Percentiles rank a stretch among this genome's conserved stretches.
Evolutionary conservation across 2,329 filamentous ascomycete species (phyloP).

Genomic region (Chaetomiaceae sp.): DNA sequence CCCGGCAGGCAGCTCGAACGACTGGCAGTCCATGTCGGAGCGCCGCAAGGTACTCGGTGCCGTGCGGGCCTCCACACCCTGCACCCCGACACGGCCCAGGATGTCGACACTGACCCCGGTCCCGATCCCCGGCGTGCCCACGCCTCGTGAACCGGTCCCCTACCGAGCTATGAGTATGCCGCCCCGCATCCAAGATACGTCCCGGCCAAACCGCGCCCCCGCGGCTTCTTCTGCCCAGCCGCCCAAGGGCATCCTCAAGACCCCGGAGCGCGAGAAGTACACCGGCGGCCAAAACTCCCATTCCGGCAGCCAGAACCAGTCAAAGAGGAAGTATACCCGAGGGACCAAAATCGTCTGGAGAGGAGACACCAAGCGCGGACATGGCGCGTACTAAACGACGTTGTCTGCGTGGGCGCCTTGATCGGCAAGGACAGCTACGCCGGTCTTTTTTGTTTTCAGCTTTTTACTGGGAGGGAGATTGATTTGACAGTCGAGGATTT

Average conservation of each 20-base stretch:
- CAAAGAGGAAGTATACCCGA: constrained; percentile 3
- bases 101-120: constrained; percentile 9
- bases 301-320: background rate
- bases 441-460: too few species aligned
- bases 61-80: constrained; percentile 23
- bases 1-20: background rate
- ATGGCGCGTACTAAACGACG: background rate
- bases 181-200: background rate
- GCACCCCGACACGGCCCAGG: constrained; percentile 3
- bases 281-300: background rate
- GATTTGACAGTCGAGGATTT: too few species aligned
- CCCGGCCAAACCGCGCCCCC: background rate
- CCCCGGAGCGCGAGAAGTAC: background rate
- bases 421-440: too few species aligned
- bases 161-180: background rate
- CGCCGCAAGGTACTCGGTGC: constrained; percentile 10
- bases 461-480: too few species aligned
- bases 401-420: too few species aligned
- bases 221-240: background rate
- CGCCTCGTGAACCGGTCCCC: background rate
- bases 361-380: background rate
- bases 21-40: constrained; percentile 18
- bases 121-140: constrained; percentile 11
- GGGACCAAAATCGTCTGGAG: background rate
- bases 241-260: constrained; percentile 18